These are phyloP conservation scores for Aureobasidium lini DNA, from an alignment of 2,329 filamentous ascomycete species.

Conservation along the genomic window DNA sequence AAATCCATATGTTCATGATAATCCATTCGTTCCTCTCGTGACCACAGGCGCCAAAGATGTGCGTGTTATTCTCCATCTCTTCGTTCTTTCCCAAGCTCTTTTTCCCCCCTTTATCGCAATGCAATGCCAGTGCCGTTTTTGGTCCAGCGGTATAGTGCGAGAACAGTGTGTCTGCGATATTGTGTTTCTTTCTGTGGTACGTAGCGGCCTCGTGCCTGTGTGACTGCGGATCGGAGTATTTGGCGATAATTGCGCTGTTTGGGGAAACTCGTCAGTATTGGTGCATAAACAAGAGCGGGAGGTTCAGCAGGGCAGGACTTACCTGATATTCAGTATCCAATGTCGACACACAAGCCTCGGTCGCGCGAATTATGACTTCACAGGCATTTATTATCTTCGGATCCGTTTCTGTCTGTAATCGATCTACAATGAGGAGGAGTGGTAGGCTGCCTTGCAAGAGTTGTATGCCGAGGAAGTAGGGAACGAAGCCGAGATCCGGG, in stretches of 20 bases:
- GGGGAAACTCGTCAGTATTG: not conserved
- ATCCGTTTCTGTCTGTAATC: conserved; percentile 13
- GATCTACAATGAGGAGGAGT: conserved; percentile 12
- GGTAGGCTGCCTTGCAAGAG: conserved; percentile 10
- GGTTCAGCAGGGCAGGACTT: not conserved
- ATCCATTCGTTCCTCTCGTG: too few relatives aligned
- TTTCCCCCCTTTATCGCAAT: not conserved
- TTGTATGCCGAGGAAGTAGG: conserved; percentile 13
- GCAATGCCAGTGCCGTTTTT: conserved; percentile 13
- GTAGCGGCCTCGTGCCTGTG: conserved; percentile 12
- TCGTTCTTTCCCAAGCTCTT: not conserved
- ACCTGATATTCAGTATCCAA: conserved; percentile 13
- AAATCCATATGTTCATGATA: too few relatives aligned
- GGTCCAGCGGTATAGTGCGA: conserved; percentile 11
- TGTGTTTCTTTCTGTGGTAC: conserved; percentile 14
- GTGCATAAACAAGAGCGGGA: not conserved
- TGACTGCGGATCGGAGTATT: conserved; percentile 11
- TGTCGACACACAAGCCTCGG: conserved; percentile 12
- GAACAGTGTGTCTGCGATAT: conserved; percentile 10
- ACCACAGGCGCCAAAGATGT: not conserved
- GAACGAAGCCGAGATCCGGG: conserved; percentile 11
- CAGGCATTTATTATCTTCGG: conserved; percentile 12
- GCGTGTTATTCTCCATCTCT: not conserved
- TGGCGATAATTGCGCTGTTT: conserved; percentile 8
- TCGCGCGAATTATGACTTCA: conserved; percentile 14